Percentiles rank a stretch among this genome's conserved stretches.
These are phyloP conservation scores for Clarireedia homoeocarpa DNA, from an alignment of 2,329 filamentous ascomycete species.

Conservation along the genomic window DNA sequence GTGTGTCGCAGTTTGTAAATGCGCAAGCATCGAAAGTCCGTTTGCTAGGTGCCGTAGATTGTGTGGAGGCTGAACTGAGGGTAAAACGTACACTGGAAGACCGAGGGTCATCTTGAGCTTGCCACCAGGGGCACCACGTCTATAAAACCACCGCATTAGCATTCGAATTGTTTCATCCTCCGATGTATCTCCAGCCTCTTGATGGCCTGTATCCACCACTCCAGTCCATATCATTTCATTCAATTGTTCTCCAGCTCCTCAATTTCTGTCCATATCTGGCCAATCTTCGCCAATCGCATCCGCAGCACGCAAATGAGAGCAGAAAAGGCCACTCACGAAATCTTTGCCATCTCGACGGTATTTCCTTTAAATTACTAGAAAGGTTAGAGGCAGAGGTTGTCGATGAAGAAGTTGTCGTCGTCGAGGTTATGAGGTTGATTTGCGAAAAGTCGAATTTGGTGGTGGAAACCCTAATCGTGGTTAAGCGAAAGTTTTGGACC, in stretches of 20 bases:
- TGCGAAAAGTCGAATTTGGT: conserved; percentile 13
- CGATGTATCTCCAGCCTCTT: not conserved
- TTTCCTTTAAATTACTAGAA: conserved; percentile 26
- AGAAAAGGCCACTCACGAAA: conserved; percentile 44
- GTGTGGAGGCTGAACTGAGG: not conserved
- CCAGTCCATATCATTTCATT: not conserved
- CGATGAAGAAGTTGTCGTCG: conserved; percentile 13
- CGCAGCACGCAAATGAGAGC: conserved; percentile 3
- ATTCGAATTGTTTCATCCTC: not conserved
- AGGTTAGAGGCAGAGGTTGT: conserved; percentile 22
- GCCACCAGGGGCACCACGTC: conserved; percentile 92
- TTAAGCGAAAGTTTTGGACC: conserved; percentile 20
- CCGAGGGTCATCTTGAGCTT: conserved; percentile 99
- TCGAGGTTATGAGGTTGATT: conserved; percentile 13
- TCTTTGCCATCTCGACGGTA: conserved; percentile 54
- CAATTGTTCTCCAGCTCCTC: not conserved
- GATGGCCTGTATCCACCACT: not conserved
- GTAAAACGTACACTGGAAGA: conserved; percentile 89
- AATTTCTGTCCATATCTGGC: not conserved
- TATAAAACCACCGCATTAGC: conserved; percentile 29
- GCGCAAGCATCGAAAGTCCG: conserved; percentile 7
- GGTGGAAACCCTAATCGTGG: conserved; percentile 24
- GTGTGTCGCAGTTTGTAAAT: not conserved
- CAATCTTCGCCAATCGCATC: not conserved
- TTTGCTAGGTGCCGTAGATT: conserved; percentile 28